phyloP scores from a whole-genome alignment of 257 asterid genomes.

The Solanum sparsipilum region DNA sequence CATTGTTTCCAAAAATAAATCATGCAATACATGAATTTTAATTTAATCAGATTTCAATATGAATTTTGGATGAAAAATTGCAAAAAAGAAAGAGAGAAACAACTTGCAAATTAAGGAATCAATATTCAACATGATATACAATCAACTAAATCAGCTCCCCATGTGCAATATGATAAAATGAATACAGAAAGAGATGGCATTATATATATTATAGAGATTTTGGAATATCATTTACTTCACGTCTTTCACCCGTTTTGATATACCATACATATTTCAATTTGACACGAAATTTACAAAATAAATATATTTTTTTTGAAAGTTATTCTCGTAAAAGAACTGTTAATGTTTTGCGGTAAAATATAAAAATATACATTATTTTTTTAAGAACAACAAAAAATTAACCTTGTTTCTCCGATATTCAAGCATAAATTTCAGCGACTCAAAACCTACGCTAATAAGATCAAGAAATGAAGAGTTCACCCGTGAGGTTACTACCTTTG shows the following conservation, averaged over 20 bases:
- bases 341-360: neutral
- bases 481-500: neutral
- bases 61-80: rapidly evolving
- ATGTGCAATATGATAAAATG: neutral
- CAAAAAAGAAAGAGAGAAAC: neutral
- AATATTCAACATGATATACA: neutral
- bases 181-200: neutral
- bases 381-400: neutral
- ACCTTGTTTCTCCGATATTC: neutral
- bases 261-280: rapidly evolving
- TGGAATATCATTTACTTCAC: neutral
- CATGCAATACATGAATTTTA: neutral
- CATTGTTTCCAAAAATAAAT: no score
- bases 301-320: neutral
- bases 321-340: neutral
- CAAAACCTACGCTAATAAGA: neutral
- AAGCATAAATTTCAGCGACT: neutral
- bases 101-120: neutral
- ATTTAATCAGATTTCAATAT: neutral
- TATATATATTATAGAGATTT: neutral
- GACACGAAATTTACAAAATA: neutral
- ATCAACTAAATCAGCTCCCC: neutral
- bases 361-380: neutral
- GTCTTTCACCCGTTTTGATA: neutral
- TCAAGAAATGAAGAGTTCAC: neutral